phyloP scores from a whole-genome alignment of 2,329 filamentous ascomycete genomes.

The Talaromyces pinophilus region DNA sequence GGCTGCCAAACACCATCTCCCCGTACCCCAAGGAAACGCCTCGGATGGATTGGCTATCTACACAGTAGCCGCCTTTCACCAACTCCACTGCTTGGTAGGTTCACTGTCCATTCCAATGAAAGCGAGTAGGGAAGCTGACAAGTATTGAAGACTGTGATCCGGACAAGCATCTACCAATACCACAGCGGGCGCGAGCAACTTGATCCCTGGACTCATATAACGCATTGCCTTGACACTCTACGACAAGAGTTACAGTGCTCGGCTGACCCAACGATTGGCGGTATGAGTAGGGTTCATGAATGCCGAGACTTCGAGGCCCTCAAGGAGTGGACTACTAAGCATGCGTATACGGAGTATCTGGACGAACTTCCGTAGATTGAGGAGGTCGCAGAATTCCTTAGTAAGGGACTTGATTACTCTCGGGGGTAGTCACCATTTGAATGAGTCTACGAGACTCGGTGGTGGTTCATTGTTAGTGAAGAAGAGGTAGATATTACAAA shows the following conservation, averaged over 20 bases:
- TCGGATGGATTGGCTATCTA: background rate
- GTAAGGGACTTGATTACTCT: no score
- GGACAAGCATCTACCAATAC: background rate
- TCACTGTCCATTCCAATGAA: background rate
- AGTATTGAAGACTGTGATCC: background rate
- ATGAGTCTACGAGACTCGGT: background rate
- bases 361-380: background rate
- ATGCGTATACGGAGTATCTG: background rate
- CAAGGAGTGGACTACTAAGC: background rate
- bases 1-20: background rate
- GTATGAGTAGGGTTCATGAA: background rate
- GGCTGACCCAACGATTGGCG: background rate
- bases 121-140: background rate
- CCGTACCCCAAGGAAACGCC: background rate
- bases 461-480: background rate
- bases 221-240: background rate
- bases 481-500: background rate
- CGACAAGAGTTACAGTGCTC: background rate
- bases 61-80: background rate
- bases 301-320: background rate
- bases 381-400: background rate
- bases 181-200: background rate
- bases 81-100: constrained; percentile 13
- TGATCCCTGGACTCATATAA: constrained; percentile 1
- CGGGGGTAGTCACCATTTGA: background rate